Evolutionary conservation across 1,139 yeast genomes (phyloP), one percentile per base, ranked within the genome.

Genomic region (Kluyveromyces marxianus): DNA sequence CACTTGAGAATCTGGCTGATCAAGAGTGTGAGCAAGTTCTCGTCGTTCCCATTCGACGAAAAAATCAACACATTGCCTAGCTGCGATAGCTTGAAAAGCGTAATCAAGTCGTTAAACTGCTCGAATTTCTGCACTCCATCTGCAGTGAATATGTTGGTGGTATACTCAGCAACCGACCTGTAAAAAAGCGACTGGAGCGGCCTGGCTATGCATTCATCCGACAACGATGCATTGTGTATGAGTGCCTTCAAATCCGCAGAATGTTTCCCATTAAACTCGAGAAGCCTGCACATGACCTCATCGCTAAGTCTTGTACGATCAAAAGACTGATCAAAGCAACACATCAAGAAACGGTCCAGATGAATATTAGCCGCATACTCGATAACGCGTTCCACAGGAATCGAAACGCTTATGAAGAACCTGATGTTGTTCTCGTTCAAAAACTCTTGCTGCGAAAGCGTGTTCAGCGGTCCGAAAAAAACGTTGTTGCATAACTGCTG

Each of bases 391-490:
- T 51, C 36, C 40, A 55, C 45, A 61, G 59, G 49, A 21, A 61
- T 46, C 30, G 57, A 60, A 2, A 59, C 48, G 25, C 60, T 55
- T 14, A 61, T 51, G 44, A 61, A 56, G 40, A 57, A 57, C 44
- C 52, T 52, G 39, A 58, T 53, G 39, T 53, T 49, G 14, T 57
- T 48, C 28, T 51, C 48, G 25, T 47, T 42, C 27, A 49, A 24
- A 30, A 63, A 61, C 2, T 57, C 58, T 21, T 51, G 49, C 49
- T 65, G 67, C 0, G 66, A 63, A 7, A 66, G 54, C 0, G 67
- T 53, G 50, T 65, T 61, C 34, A 67, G 45, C 3, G 70, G 68
- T 3, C 71, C 69, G 35, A 66, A 53, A 58, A 66, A 66, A 2
- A 66, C 54, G 42, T 59, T 60, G 30, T 56, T 55, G 26, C 64